Percentiles rank a stretch among this genome's conserved stretches.
Evolutionary conservation across 805 yeast species (phyloP).

Genomic region (Metschnikowia cubensis): DNA sequence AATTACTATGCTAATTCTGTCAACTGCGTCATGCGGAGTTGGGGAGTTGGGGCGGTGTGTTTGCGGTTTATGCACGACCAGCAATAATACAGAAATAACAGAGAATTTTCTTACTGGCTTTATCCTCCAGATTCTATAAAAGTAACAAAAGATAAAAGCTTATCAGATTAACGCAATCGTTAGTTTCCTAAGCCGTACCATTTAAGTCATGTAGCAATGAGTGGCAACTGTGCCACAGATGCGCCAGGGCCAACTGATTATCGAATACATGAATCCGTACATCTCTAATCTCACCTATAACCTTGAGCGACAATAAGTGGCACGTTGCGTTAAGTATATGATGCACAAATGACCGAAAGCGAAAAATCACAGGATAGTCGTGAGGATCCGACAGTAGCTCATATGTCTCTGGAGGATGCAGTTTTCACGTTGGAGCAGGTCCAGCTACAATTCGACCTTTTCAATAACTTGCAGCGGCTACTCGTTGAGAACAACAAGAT

Average conservation of each 20-base stretch:
- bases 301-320: not conserved
- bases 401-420: slow-evolving; percentile 16
- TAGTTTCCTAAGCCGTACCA: no score
- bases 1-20: not conserved
- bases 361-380: not conserved
- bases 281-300: not conserved
- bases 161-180: not conserved
- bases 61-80: slow-evolving; percentile 10
- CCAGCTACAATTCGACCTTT: slow-evolving; percentile 36
- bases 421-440: slow-evolving; percentile 33
- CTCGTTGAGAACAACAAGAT: slow-evolving; percentile 33
- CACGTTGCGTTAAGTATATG: not conserved
- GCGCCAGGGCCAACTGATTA: not conserved
- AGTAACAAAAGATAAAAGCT: no score
- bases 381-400: not conserved
- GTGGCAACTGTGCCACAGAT: not conserved
- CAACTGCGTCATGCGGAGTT: slow-evolving; percentile 4
- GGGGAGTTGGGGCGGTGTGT: slow-evolving; percentile 11
- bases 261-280: not conserved
- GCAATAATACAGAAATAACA: not conserved
- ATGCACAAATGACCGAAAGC: not conserved
- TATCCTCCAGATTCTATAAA: not conserved
- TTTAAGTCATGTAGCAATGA: not conserved
- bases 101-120: not conserved
- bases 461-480: slow-evolving; percentile 21